Conservation (phyloP, 768 basidiomycete species). For the Wakefieldia striispora region DNA sequence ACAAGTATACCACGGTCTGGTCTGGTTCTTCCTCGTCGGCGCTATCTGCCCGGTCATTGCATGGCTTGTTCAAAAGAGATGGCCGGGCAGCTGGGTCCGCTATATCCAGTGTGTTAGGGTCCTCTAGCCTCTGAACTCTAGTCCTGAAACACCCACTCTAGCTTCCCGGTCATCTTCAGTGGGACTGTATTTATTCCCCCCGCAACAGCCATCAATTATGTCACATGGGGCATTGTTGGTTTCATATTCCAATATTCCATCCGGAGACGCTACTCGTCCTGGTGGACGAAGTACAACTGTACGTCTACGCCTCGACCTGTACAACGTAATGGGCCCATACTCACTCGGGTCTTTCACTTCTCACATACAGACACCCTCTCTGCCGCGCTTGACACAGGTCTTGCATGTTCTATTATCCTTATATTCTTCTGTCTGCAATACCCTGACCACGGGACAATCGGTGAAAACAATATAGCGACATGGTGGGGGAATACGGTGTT, state of each 20-base stretch:
- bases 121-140: neutral
- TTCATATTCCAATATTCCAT: conserved; percentile 67
- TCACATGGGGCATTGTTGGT: conserved; percentile 64
- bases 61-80: conserved; percentile 54
- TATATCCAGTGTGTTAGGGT: conserved; percentile 56
- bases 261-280: conserved; percentile 60
- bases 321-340: neutral
- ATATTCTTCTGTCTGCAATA: conserved; percentile 66
- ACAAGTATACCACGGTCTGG: conserved; percentile 58
- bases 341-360: neutral
- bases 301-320: too few relatives aligned
- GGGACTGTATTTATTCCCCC: conserved; percentile 65
- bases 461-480: conserved; percentile 44
- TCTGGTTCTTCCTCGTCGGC: conserved; percentile 81
- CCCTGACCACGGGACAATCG: conserved; percentile 59
- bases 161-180: conserved; percentile 50
- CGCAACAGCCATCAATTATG: conserved; percentile 62
- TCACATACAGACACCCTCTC: conserved; percentile 57
- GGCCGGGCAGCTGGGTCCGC: conserved; percentile 61
- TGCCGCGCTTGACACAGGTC: conserved; percentile 68
- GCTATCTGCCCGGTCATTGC: conserved; percentile 56
- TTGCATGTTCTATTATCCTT: conserved; percentile 56
- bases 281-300: conserved; percentile 61
- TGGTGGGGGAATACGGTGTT: conserved; percentile 71
- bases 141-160: conserved; percentile 21